Evolutionary conservation across 2,329 filamentous ascomycete species (phyloP).

Genomic region (Plectosphaerella cucumerina): DNA sequence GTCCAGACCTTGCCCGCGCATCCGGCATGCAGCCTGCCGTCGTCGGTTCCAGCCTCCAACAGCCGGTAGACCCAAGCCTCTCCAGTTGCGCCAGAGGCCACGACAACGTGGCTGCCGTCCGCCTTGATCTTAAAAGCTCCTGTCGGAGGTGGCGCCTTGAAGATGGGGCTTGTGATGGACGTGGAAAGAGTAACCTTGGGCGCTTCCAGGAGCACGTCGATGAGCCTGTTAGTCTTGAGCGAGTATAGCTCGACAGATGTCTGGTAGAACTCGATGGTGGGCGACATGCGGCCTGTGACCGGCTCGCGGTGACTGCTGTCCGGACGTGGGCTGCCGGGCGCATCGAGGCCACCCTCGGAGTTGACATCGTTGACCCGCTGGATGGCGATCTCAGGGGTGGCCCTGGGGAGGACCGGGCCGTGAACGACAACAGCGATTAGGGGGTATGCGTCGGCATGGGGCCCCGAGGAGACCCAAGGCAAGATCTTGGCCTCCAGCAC

Average conservation of each 20-base stretch:
- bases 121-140: constrained; percentile 73
- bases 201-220: constrained; percentile 71
- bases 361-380: constrained; percentile 32
- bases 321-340: constrained; percentile 35
- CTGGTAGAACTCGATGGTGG: constrained; percentile 63
- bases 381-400: constrained; percentile 26
- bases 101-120: constrained; percentile 64
- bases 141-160: constrained; percentile 63
- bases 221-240: constrained; percentile 64
- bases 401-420: constrained; percentile 59
- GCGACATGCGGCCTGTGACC: constrained; percentile 25
- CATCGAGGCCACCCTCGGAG: constrained; percentile 35
- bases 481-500: constrained; percentile 81
- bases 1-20: constrained; percentile 95
- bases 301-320: constrained; percentile 32
- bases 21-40: constrained; percentile 41
- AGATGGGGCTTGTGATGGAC: constrained; percentile 57
- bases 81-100: constrained; percentile 79
- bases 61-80: constrained; percentile 78
- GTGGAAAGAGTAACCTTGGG: constrained; percentile 57
- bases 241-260: constrained; percentile 90
- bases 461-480: constrained; percentile 57
- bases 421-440: constrained; percentile 78
- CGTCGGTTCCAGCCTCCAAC: constrained; percentile 31
- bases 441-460: constrained; percentile 57